Evolutionary conservation across 2,329 filamentous ascomycete genomes (phyloP).

Genomic region (Pseudonectria buxi): DNA sequence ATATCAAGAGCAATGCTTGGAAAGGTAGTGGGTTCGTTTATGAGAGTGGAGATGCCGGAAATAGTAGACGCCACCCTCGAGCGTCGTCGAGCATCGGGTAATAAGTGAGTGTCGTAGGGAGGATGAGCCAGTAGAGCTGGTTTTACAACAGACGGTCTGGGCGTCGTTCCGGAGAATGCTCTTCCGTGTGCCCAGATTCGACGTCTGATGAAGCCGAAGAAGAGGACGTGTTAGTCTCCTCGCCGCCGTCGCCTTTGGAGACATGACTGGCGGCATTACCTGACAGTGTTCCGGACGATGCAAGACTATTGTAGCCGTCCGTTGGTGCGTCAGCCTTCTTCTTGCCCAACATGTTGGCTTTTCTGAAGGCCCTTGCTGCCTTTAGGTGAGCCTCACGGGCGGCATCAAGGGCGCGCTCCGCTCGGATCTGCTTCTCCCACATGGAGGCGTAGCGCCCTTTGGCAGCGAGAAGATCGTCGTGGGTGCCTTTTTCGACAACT

Average conservation of each 20-base stretch:
- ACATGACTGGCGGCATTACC: slow-evolving; percentile 24
- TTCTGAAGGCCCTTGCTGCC: slow-evolving; percentile 34
- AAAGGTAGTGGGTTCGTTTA: neutral
- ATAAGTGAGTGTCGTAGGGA: neutral
- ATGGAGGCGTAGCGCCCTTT: slow-evolving; percentile 74
- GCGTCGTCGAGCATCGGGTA: slow-evolving; percentile 1
- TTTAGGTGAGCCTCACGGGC: slow-evolving; percentile 31
- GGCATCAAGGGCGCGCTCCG: slow-evolving; percentile 53
- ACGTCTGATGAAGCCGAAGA: slow-evolving; percentile 31
- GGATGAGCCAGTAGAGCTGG: neutral
- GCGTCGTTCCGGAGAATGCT: slow-evolving; percentile 19
- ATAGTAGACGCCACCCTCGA: no score
- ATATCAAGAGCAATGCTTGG: no score
- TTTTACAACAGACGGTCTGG: slow-evolving; percentile 1
- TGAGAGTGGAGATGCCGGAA: neutral
- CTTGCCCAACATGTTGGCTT: slow-evolving; percentile 41
- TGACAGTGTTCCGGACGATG: slow-evolving; percentile 37
- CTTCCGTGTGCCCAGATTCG: slow-evolving; percentile 29
- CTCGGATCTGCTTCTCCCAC: slow-evolving; percentile 84
- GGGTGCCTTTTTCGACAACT: slow-evolving; percentile 71
- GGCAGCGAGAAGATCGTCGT: slow-evolving; percentile 64
- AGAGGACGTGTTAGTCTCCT: slow-evolving; percentile 27
- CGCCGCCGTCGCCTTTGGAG: slow-evolving; percentile 26
- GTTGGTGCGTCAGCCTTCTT: slow-evolving; percentile 36
- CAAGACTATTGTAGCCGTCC: slow-evolving; percentile 39